phyloP scores from a whole-genome alignment of 2,329 filamentous ascomycete species.

The Aspergillus ochraceus region DNA sequence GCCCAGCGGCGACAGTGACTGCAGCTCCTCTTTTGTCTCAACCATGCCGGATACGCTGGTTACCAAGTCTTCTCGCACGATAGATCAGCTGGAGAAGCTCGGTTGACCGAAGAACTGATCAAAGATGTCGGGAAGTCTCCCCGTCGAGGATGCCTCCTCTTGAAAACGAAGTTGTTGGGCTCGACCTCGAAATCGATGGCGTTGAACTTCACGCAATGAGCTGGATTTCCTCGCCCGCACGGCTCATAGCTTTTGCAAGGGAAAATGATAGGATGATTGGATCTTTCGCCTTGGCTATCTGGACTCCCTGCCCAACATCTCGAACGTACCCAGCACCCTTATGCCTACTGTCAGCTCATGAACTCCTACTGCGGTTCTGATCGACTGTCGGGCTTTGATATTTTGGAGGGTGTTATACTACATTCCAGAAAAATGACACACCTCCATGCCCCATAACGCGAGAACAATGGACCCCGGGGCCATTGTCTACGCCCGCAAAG shows the following conservation, averaged over 20 bases:
- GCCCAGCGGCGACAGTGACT: constrained; percentile 47
- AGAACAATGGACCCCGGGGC: constrained; percentile 45
- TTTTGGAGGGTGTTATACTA: not conserved
- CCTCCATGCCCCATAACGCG: constrained; percentile 57
- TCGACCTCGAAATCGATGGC: constrained; percentile 44
- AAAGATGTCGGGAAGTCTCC: constrained; percentile 22
- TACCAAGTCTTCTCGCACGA: constrained; percentile 42
- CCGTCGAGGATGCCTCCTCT: constrained; percentile 5
- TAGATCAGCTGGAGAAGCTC: constrained; percentile 43
- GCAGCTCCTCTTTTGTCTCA: constrained; percentile 31
- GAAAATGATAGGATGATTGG: constrained; percentile 51
- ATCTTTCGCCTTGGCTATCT: constrained; percentile 45
- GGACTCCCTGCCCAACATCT: constrained; percentile 43
- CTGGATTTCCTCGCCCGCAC: constrained; percentile 48
- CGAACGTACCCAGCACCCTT: constrained; percentile 49
- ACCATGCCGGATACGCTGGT: constrained; percentile 45
- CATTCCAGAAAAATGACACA: constrained; percentile 7
- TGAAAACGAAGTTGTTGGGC: constrained; percentile 9
- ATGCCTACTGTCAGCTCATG: not conserved
- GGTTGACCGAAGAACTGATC: constrained; percentile 53
- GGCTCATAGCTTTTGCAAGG: constrained; percentile 49
- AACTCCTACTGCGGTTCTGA: not conserved
- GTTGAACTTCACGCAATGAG: constrained; percentile 52
- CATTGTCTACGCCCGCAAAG: constrained; percentile 42
- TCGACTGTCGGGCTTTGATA: not conserved